Evolutionary conservation across 805 yeast genomes (phyloP).

Genomic region (Hanseniaspora singularis): DNA sequence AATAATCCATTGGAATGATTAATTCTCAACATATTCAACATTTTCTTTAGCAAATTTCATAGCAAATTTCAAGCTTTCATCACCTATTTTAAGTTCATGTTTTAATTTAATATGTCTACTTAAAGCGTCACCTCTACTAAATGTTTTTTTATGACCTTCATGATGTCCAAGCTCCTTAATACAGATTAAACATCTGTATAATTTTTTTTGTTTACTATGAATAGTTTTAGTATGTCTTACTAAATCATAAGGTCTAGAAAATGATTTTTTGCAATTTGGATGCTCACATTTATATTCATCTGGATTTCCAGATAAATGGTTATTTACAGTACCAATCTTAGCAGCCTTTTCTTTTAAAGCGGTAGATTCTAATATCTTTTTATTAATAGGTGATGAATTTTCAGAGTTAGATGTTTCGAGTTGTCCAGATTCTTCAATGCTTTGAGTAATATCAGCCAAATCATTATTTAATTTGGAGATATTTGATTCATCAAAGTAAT

Average conservation of each 20-base stretch:
- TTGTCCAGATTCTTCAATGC: background rate
- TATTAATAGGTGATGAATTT: background rate
- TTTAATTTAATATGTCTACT: constrained; percentile 88
- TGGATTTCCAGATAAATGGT: background rate
- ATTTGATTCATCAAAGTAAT: background rate
- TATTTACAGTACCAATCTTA: no score
- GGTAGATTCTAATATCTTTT: background rate
- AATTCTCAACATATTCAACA: constrained; percentile 42
- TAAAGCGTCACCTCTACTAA: constrained; percentile 86
- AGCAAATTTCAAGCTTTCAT: constrained; percentile 55
- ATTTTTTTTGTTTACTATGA: constrained; percentile 76
- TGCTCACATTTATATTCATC: constrained; percentile 14
- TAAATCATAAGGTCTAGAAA: constrained; percentile 88
- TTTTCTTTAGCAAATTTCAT: constrained; percentile 66
- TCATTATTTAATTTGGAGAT: no score
- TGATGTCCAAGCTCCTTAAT: constrained; percentile 34
- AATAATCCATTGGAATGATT: no score
- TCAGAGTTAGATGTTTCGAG: background rate
- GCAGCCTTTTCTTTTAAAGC: constrained; percentile 6
- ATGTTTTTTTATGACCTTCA: constrained; percentile 52
- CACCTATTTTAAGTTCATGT: constrained; percentile 50
- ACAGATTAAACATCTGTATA: constrained; percentile 78
- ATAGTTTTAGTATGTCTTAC: constrained; percentile 94
- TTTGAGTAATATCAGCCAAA: background rate
- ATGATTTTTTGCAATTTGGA: constrained; percentile 29